phyloP scores from a whole-genome alignment of 805 yeast species.

The Kazachstania martiniae region DNA sequence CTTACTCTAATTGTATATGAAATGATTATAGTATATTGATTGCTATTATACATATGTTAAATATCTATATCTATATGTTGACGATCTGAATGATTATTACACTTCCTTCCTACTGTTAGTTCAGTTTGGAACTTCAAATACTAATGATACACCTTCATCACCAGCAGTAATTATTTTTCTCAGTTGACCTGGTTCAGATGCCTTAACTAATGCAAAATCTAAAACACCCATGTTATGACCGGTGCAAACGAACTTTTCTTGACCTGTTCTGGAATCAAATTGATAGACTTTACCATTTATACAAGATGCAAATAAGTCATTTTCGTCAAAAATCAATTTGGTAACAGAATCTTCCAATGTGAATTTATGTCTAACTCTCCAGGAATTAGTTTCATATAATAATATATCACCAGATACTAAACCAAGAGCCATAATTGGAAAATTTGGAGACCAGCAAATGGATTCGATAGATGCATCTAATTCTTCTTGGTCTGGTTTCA shows the following conservation, averaged over 20 bases:
- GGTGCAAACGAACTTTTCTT: slow-evolving; percentile 60
- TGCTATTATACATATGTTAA: too few relatives aligned
- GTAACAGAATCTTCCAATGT: slow-evolving; percentile 77
- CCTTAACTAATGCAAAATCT: slow-evolving; percentile 62
- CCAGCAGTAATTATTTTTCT: slow-evolving; percentile 80
- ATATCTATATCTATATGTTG: too few relatives aligned
- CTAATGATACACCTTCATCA: slow-evolving; percentile 88
- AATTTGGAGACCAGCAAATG: slow-evolving; percentile 61
- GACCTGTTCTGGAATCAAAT: slow-evolving; percentile 86
- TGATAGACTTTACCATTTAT: slow-evolving; percentile 80
- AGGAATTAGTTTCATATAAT: slow-evolving; percentile 70
- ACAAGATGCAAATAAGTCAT: slow-evolving; percentile 55
- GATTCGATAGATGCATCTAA: slow-evolving; percentile 68
- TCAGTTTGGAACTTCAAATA: slow-evolving; percentile 38
- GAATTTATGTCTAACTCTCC: slow-evolving; percentile 73
- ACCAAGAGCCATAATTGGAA: slow-evolving; percentile 72
- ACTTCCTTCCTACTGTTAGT: too few relatives aligned
- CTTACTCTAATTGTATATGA: too few relatives aligned
- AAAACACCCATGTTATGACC: slow-evolving; percentile 94
- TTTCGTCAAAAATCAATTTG: slow-evolving; percentile 51
- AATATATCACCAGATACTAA: slow-evolving; percentile 80
- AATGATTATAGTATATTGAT: too few relatives aligned
- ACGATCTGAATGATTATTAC: too few relatives aligned
- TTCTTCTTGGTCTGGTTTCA: slow-evolving; percentile 44
- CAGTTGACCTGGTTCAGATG: slow-evolving; percentile 15